These are phyloP conservation scores for Claviceps africana DNA, from an alignment of 2,329 filamentous ascomycete species.

Conservation along the genomic window DNA sequence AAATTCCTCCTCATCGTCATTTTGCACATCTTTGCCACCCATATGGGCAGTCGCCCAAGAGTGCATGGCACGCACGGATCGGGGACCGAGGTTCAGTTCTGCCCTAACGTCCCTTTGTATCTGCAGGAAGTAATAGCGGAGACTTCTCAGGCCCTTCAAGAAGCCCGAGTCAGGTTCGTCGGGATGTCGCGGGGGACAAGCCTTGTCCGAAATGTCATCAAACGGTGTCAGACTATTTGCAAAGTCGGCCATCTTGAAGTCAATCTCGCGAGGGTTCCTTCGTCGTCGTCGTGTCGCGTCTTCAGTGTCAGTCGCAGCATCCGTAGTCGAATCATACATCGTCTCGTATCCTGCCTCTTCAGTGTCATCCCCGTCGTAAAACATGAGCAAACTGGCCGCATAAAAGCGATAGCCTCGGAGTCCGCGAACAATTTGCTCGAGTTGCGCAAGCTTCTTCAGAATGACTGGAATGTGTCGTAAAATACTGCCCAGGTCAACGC, in stretches of 20 bases:
- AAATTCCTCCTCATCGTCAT: constrained; percentile 16
- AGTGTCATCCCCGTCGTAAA: constrained; percentile 76
- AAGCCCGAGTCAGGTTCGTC: constrained; percentile 78
- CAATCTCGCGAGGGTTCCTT: constrained; percentile 49
- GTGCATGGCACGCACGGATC: constrained; percentile 9
- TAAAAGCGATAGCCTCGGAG: constrained; percentile 87
- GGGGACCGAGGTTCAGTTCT: constrained; percentile 33
- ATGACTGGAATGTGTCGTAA: constrained; percentile 78
- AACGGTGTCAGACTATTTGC: constrained; percentile 91
- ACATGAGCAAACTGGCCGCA: constrained; percentile 83
- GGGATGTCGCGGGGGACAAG: constrained; percentile 71
- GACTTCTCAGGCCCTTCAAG: constrained; percentile 63
- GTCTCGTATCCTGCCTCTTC: constrained; percentile 35
- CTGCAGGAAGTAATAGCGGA: constrained; percentile 71
- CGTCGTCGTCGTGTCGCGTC: constrained; percentile 32
- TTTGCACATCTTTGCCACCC: constrained; percentile 12
- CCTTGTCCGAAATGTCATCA: constrained; percentile 47
- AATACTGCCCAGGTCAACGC: constrained; percentile 65
- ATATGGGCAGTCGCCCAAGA: constrained; percentile 9
- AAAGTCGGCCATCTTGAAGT: constrained; percentile 97
- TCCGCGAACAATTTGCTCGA: constrained; percentile 70
- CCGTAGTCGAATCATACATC: constrained; percentile 42
- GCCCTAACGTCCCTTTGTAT: constrained; percentile 63
- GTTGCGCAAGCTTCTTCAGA: constrained; percentile 64
- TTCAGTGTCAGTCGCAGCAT: constrained; percentile 44